Evolutionary conservation across 176 grass and related monocot species (phyloP).

Genomic region (Cenchrus purpureus): DNA sequence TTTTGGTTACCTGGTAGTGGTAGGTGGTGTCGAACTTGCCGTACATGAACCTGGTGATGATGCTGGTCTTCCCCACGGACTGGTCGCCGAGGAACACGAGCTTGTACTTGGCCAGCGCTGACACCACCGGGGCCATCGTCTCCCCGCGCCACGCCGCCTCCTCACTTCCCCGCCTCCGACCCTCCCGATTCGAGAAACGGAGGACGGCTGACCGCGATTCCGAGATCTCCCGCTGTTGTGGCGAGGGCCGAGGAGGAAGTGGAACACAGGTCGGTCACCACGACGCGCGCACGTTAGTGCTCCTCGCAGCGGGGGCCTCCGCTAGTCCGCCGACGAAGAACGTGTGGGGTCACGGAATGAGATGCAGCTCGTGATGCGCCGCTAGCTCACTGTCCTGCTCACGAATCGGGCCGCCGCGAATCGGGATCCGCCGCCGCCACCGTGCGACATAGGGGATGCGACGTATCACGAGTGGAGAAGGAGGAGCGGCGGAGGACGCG

Average conservation of each 20-base stretch:
- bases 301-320: background rate
- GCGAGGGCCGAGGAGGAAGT: background rate
- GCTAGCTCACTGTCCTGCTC: no score
- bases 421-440: no score
- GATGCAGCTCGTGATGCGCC: no score
- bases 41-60: constrained; percentile 96
- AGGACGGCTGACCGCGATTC: background rate
- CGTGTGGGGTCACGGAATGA: no score
- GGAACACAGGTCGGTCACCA: background rate
- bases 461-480: no score
- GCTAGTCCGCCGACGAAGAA: no score
- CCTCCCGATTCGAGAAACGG: background rate
- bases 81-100: constrained; percentile 91
- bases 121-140: constrained; percentile 41
- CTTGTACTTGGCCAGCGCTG: constrained; percentile 94
- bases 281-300: constrained; percentile 23
- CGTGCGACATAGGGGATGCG: no score
- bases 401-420: no score
- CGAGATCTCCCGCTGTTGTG: background rate
- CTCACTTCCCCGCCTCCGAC: background rate
- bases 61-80: constrained; percentile 92
- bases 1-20: constrained; percentile 53
- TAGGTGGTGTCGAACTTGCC: constrained; percentile 94
- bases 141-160: background rate
- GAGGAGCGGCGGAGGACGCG: no score